A percentile compares a stretch with the other conserved stretches of the same genome.
These are phyloP conservation scores for Aspergillus udagawae DNA, from an alignment of 2,329 filamentous ascomycete species.

Conservation along the genomic window DNA sequence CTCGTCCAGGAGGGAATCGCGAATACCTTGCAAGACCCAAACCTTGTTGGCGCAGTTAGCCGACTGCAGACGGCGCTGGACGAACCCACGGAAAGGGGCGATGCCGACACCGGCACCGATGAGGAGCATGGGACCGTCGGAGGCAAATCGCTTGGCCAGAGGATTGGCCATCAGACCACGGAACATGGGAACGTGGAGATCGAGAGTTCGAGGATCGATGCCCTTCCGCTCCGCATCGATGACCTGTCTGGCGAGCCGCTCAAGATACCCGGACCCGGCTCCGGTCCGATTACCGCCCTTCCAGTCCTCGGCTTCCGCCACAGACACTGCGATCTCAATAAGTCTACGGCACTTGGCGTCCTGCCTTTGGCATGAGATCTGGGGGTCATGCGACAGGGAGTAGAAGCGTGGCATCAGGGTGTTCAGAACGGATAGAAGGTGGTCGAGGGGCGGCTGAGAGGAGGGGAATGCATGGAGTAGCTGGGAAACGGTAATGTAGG, in stretches of 20 bases:
- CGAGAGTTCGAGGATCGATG: slow-evolving; percentile 46
- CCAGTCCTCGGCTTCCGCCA: slow-evolving; percentile 85
- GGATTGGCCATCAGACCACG: slow-evolving; percentile 97
- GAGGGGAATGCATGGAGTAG: slow-evolving; percentile 90
- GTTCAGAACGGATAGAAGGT: slow-evolving; percentile 73
- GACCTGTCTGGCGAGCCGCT: slow-evolving; percentile 72
- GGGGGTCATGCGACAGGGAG: slow-evolving; percentile 93
- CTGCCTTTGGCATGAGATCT: slow-evolving; percentile 67
- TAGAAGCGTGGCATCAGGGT: slow-evolving; percentile 98
- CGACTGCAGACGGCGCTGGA: slow-evolving; percentile 86
- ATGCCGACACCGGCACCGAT: slow-evolving; percentile 96
- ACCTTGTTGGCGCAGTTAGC: slow-evolving; percentile 98
- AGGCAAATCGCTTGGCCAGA: slow-evolving; percentile 82
- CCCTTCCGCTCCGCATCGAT: slow-evolving; percentile 64
- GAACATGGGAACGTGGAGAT: slow-evolving; percentile 91
- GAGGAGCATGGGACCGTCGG: slow-evolving; percentile 94
- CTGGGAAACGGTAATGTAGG: slow-evolving; percentile 79
- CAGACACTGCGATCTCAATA: slow-evolving; percentile 93
- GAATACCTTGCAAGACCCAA: slow-evolving; percentile 90
- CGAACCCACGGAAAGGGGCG: slow-evolving; percentile 95
- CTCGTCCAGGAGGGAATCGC: slow-evolving; percentile 92
- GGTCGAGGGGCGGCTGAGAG: slow-evolving; percentile 78
- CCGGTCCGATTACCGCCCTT: slow-evolving; percentile 68
- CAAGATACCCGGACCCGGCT: slow-evolving; percentile 88
- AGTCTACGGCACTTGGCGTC: slow-evolving; percentile 71